Evolutionary conservation across 768 basidiomycete species (phyloP).

Genomic region (Tylopilus vinaceipallidus): DNA sequence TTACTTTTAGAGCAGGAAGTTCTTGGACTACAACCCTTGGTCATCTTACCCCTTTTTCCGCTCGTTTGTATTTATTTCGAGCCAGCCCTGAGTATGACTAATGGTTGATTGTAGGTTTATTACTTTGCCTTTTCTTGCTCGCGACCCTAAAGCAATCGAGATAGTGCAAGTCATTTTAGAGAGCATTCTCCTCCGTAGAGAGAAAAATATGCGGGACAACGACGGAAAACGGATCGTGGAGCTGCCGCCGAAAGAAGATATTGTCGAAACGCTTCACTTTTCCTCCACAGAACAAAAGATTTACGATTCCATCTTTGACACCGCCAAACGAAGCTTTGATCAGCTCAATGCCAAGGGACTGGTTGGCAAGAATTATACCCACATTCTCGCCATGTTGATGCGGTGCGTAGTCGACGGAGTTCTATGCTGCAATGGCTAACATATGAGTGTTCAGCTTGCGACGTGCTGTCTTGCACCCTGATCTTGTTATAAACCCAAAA

Average conservation of each 20-base stretch:
- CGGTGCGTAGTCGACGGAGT: slow-evolving; percentile 46
- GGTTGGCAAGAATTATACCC: slow-evolving; percentile 76
- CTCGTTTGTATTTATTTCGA: slow-evolving; percentile 48
- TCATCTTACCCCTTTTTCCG: slow-evolving; percentile 86
- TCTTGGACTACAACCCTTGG: slow-evolving; percentile 78
- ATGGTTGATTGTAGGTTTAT: slow-evolving; percentile 59
- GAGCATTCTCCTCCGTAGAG: slow-evolving; percentile 80
- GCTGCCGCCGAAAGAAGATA: slow-evolving; percentile 80
- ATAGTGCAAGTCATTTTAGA: slow-evolving; percentile 94
- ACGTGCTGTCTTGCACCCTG: slow-evolving; percentile 90
- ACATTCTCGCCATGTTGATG: slow-evolving; percentile 95
- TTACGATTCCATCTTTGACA: slow-evolving; percentile 81
- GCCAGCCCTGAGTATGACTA: background rate
- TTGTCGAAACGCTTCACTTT: slow-evolving; percentile 76
- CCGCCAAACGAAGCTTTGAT: slow-evolving; percentile 80
- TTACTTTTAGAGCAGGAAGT: slow-evolving; percentile 51
- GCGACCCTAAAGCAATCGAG: slow-evolving; percentile 90
- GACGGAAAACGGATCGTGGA: slow-evolving; percentile 88
- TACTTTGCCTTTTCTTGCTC: slow-evolving; percentile 86
- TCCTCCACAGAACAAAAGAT: slow-evolving; percentile 78
- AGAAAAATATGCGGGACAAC: slow-evolving; percentile 88
- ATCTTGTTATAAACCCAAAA: slow-evolving; percentile 64
- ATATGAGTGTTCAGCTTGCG: slow-evolving; percentile 55
- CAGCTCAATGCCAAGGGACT: slow-evolving; percentile 75
- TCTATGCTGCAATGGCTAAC: slow-evolving; percentile 5